A percentile compares a stretch with the other conserved stretches of the same genome.
phyloP scores from a whole-genome alignment of 805 yeast species.

The Cyberlindnera petersonii region DNA sequence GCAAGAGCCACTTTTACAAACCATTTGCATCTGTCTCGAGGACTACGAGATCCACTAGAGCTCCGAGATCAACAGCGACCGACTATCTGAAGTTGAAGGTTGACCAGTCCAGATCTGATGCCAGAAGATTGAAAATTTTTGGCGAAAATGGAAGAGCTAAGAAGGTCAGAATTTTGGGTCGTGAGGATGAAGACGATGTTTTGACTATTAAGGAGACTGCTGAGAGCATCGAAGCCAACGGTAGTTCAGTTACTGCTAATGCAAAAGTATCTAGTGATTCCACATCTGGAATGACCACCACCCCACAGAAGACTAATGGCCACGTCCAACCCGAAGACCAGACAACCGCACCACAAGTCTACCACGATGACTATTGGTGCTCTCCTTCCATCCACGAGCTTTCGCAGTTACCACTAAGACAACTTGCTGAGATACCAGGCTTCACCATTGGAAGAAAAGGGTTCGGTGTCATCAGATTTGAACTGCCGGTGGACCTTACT shows the following conservation, averaged over 20 bases:
- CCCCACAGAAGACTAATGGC: conserved; percentile 3
- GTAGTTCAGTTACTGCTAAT: neutral
- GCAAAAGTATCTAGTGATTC: no score
- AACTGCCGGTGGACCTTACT: conserved; percentile 64
- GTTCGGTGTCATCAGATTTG: conserved; percentile 63
- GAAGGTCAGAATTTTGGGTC: conserved; percentile 27
- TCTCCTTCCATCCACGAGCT: conserved; percentile 58
- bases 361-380: conserved; percentile 58
- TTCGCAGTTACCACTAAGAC: conserved; percentile 38
- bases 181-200: conserved; percentile 14
- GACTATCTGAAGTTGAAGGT: conserved; percentile 33
- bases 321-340: conserved; percentile 4
- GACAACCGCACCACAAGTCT: conserved; percentile 1
- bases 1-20: conserved; percentile 5
- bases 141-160: conserved; percentile 27
- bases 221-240: neutral
- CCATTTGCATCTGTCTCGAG: conserved; percentile 13
- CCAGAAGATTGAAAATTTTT: conserved; percentile 38
- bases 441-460: conserved; percentile 68
- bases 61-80: conserved; percentile 17
- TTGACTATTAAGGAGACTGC: conserved; percentile 1
- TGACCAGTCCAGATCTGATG: conserved; percentile 40
- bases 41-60: conserved; percentile 28
- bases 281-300: no score
- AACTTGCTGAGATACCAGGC: conserved; percentile 52